Percentiles rank a stretch among this genome's conserved stretches.
These are phyloP conservation scores for Rhizopogon vinicolor DNA, from an alignment of 768 basidiomycete genomes.

Conservation along the genomic window DNA sequence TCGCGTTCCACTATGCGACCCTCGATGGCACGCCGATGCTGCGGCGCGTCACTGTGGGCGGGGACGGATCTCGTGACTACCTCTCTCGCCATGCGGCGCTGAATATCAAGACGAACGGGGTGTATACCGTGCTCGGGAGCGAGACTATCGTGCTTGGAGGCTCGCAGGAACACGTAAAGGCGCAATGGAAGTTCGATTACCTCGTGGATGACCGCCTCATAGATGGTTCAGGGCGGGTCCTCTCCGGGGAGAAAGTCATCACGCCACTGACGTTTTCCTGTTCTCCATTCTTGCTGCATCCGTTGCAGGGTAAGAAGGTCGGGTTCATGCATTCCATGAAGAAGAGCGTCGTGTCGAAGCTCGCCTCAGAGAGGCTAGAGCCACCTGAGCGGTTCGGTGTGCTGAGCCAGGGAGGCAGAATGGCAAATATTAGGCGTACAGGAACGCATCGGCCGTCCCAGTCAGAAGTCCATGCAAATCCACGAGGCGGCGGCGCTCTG, in stretches of 20 bases:
- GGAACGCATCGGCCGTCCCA: constrained; percentile 15
- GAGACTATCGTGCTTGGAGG: constrained; percentile 37
- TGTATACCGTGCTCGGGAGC: constrained; percentile 67
- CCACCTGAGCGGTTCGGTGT: constrained; percentile 27
- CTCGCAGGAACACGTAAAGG: constrained; percentile 30
- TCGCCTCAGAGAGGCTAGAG: constrained; percentile 57
- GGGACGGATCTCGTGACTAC: constrained; percentile 68
- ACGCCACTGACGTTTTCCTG: constrained; percentile 75
- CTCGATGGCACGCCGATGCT: constrained; percentile 67
- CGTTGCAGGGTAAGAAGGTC: constrained; percentile 60
- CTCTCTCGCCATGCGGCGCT: constrained; percentile 73
- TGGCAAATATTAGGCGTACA: background rate
- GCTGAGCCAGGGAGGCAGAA: background rate
- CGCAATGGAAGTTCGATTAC: constrained; percentile 80
- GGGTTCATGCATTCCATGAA: constrained; percentile 66
- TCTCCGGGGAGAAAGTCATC: constrained; percentile 66
- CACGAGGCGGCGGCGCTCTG: background rate
- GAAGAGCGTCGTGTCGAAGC: constrained; percentile 64
- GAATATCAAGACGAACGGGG: constrained; percentile 62
- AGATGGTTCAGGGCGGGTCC: constrained; percentile 38
- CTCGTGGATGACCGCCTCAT: constrained; percentile 57
- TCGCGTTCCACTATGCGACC: constrained; percentile 67
- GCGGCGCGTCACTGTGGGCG: constrained; percentile 61
- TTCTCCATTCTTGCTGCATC: constrained; percentile 57
- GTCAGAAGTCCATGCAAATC: constrained; percentile 17